phyloP scores from a whole-genome alignment of 2,329 filamentous ascomycete genomes.

The Fusarium vanettenii region DNA sequence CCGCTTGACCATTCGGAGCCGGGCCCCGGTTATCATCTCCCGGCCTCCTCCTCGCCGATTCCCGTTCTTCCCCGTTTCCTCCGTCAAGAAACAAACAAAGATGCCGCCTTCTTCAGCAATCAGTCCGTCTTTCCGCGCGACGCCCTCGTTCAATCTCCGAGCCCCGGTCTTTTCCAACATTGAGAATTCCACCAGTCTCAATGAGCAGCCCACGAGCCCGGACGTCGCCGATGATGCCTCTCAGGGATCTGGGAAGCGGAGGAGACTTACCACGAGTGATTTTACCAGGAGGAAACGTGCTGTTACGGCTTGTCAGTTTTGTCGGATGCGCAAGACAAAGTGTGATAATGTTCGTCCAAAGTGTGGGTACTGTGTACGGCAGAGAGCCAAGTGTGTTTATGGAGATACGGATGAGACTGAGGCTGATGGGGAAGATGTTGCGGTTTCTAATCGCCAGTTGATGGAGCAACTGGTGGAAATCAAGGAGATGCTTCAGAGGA shows the following conservation, averaged over 20 bases:
- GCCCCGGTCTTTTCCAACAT: not conserved
- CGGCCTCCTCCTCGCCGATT: not conserved
- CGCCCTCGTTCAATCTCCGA: not conserved
- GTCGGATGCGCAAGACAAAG: slow-evolving; percentile 25
- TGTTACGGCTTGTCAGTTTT: slow-evolving; percentile 25
- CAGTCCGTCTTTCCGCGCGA: not conserved
- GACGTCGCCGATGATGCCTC: not conserved
- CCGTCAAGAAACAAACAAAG: not conserved
- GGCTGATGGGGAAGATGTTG: not conserved
- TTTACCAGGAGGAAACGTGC: slow-evolving; percentile 28
- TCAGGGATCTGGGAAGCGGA: not conserved
- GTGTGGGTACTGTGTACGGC: slow-evolving; percentile 20
- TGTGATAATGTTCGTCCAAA: slow-evolving; percentile 26
- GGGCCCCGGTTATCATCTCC: not conserved
- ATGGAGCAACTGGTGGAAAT: slow-evolving; percentile 15
- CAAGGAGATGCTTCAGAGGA: not conserved
- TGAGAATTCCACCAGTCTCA: not conserved
- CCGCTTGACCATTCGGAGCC: not conserved
- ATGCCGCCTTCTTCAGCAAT: not conserved
- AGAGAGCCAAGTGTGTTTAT: slow-evolving; percentile 25
- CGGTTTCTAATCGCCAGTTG: slow-evolving; percentile 12
- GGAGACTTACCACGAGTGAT: slow-evolving; percentile 10
- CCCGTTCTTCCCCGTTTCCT: slow-evolving; percentile 8
- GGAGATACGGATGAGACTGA: slow-evolving; percentile 4
- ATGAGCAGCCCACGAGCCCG: not conserved